Evolutionary conservation across 371 early-diverging fungal species (phyloP), one percentile per base, ranked within the genome.

Genomic region (Parasitella parasitica): DNA sequence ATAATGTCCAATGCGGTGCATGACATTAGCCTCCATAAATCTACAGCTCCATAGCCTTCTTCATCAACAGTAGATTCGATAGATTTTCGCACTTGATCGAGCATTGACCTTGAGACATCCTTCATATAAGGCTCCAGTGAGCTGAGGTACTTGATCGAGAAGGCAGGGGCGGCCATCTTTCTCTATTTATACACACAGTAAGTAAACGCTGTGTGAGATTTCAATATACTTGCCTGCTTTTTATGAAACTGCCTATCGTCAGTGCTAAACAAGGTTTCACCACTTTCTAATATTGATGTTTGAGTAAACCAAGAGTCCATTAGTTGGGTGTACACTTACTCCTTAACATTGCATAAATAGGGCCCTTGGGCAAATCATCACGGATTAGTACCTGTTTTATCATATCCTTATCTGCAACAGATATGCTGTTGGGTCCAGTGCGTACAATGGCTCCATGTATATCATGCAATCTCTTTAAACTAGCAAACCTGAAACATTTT

Each of bases 101-200:
- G 22, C n/a, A 80, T 54, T 2, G 41, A 38, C 8, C 67, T 28
- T 2, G 64, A 63, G 4, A 59, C 59, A 0, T 46, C 18, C 12
- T 38, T 36, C 70, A 81, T 73, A 20, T 66, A 68, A 0, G 65
- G 71, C 46, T 81, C 80, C 6, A 81, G 61, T 3, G 79, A 70
- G 8, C 58, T 66, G 13, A 81, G 69, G 37, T 79, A 79, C 6
- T 67, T 67, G 24, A 73, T 41, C 0, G 78, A 73, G 43, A 81
- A 81, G 1, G 82, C 82, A 6, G 77, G 82, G 7, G 80, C 67
- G 27, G 79, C 54, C 8, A 77, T 61, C 18, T 75, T 76, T 70
- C 77, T 65, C 77, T 76, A 49, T 28, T 15, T 27, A 6, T 6
- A 6, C 12, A 7, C 30, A n/a, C 7, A n/a, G 27, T 46, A 24